Evolutionary conservation across 1,284 basidiomycete species (phyloP).

Genomic region (Lentinula novae-zelandiae): DNA sequence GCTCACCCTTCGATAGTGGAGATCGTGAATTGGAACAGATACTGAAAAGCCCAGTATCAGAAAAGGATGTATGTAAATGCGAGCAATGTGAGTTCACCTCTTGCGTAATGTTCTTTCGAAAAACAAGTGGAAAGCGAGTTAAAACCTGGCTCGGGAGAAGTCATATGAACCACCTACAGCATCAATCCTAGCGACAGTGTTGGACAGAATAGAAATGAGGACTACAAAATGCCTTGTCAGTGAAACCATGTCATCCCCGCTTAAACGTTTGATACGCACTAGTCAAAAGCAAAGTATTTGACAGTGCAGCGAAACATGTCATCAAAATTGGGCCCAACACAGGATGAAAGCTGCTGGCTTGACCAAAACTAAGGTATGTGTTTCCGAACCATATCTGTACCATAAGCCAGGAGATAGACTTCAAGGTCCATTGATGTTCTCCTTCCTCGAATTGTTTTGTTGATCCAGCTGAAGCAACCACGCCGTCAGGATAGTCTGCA

Average conservation of each 20-base stretch:
- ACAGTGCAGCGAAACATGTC: constrained; percentile 79
- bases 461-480: not conserved
- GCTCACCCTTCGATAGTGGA: constrained; percentile 82
- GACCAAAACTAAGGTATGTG: constrained; percentile 58
- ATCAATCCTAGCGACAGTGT: constrained; percentile 81
- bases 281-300: constrained; percentile 76
- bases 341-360: constrained; percentile 76
- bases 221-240: constrained; percentile 41
- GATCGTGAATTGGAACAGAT: constrained; percentile 86
- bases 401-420: constrained; percentile 76
- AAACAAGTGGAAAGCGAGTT: constrained; percentile 1
- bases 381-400: constrained; percentile 85
- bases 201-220: constrained; percentile 82
- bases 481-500: not conserved
- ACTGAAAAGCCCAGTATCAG: constrained; percentile 36
- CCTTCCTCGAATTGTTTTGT: not conserved
- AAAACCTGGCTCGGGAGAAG: constrained; percentile 2
- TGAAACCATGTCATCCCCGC: not conserved
- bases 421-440: constrained; percentile 52
- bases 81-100: constrained; percentile 48
- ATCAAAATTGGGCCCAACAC: constrained; percentile 84
- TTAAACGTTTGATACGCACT: constrained; percentile 43
- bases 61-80: constrained; percentile 10
- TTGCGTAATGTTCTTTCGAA: constrained; percentile 69
- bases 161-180: constrained; percentile 43